Percentiles rank a stretch among this genome's conserved stretches.
phyloP scores from a whole-genome alignment of 1,139 yeast species.

The Magnusiomyces clavatus region DNA sequence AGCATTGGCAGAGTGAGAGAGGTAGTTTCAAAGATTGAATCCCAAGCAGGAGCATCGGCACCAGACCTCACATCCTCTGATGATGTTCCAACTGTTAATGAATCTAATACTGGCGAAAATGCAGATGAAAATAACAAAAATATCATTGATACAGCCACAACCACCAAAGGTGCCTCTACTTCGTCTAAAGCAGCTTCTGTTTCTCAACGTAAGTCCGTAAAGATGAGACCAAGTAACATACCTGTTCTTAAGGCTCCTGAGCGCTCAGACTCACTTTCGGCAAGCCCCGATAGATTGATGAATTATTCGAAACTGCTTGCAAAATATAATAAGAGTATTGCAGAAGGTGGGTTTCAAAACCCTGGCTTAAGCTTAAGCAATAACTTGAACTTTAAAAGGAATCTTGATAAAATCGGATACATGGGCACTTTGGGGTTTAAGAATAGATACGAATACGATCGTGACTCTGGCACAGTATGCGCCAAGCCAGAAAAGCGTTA shows the following conservation, averaged over 20 bases:
- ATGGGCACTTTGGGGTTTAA: neutral
- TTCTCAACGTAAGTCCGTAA: slow-evolving; percentile 1
- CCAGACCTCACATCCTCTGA: neutral
- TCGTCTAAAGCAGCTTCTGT: slow-evolving; percentile 5
- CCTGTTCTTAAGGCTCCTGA: slow-evolving; percentile 10
- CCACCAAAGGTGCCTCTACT: neutral
- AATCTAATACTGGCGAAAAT: neutral
- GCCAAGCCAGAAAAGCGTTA: too few species aligned
- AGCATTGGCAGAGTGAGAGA: slow-evolving; percentile 12
- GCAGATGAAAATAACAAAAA: slow-evolving; percentile 3
- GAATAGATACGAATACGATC: neutral
- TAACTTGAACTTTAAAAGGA: slow-evolving; percentile 1
- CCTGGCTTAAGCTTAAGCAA: neutral
- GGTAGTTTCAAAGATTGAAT: slow-evolving; percentile 13
- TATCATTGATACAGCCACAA: neutral
- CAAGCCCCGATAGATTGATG: slow-evolving; percentile 3
- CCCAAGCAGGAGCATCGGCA: neutral
- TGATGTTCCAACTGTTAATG: too few species aligned
- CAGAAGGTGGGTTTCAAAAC: neutral
- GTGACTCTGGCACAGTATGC: too few species aligned
- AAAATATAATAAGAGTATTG: neutral
- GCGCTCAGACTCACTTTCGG: neutral
- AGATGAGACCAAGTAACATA: slow-evolving; percentile 7
- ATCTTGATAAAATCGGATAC: slow-evolving; percentile 6
- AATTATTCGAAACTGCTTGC: slow-evolving; percentile 2